Evolutionary conservation across 2,329 filamentous ascomycete genomes (phyloP).

Genomic region (Truncatella angustata): DNA sequence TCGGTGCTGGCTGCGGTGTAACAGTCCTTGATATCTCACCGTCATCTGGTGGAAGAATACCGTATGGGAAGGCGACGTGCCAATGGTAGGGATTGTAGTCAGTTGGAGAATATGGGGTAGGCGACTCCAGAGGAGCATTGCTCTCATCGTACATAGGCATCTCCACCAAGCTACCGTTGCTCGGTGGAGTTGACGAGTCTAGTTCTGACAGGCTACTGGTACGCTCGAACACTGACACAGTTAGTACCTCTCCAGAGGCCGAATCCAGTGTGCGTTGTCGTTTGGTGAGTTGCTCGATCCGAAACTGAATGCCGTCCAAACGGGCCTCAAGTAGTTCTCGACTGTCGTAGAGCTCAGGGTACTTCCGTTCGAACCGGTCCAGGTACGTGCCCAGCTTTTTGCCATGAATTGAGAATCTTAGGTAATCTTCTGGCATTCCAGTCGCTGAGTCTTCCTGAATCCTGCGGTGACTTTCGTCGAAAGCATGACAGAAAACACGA

Average conservation of each 20-base stretch:
- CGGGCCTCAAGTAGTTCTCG: slow-evolving; percentile 33
- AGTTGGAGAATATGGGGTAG: slow-evolving; percentile 22
- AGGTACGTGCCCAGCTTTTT: slow-evolving; percentile 43
- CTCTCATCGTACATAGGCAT: slow-evolving; percentile 25
- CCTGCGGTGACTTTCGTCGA: slow-evolving; percentile 41
- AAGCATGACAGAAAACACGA: slow-evolving; percentile 47
- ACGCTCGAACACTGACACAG: slow-evolving; percentile 50
- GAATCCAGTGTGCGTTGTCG: slow-evolving; percentile 35
- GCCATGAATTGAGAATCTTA: slow-evolving; percentile 51
- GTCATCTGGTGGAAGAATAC: slow-evolving; percentile 14
- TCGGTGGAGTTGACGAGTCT: slow-evolving; percentile 40
- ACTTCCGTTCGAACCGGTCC: slow-evolving; percentile 33
- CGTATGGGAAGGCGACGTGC: slow-evolving; percentile 34
- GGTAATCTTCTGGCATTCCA: slow-evolving; percentile 51
- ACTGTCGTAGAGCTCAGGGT: slow-evolving; percentile 26
- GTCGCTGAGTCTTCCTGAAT: slow-evolving; percentile 39
- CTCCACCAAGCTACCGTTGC: slow-evolving; percentile 29
- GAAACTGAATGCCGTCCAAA: slow-evolving; percentile 35
- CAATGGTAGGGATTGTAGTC: slow-evolving; percentile 35
- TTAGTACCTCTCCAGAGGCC: slow-evolving; percentile 28
- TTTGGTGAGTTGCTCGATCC: slow-evolving; percentile 43
- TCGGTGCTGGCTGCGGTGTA: slow-evolving; percentile 25
- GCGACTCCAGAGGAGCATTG: slow-evolving; percentile 27
- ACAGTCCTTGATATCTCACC: slow-evolving; percentile 27
- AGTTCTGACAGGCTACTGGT: slow-evolving; percentile 47